Percentiles rank a stretch among this genome's conserved stretches.
Conservation (phyloP, 2,329 filamentous ascomycete genomes). For the Xylariaceae sp. region DNA sequence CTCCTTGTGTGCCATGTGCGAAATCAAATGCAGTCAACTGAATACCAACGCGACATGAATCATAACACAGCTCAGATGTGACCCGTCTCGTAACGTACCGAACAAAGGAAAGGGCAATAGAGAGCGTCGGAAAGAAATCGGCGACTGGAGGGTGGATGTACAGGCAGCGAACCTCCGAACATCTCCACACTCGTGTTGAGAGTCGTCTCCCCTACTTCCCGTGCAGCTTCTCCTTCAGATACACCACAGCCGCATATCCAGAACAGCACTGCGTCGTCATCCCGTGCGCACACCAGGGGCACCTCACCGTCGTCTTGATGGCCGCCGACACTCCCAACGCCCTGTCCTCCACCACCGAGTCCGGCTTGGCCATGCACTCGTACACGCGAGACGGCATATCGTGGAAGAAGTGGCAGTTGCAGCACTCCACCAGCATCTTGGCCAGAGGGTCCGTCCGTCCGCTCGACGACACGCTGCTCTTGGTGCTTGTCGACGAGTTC, state of each 20-base stretch:
- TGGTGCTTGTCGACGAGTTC: constrained; percentile 23
- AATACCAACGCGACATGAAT: too few relatives aligned
- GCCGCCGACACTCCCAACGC: constrained; percentile 52
- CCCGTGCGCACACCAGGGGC: constrained; percentile 69
- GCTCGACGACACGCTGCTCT: constrained; percentile 16
- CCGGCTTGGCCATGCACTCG: constrained; percentile 61
- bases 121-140: too few relatives aligned
- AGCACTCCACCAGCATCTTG: constrained; percentile 66
- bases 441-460: constrained; percentile 43
- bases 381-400: constrained; percentile 65
- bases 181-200: too few relatives aligned
- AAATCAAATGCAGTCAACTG: too few relatives aligned
- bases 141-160: too few relatives aligned
- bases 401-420: constrained; percentile 61
- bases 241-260: constrained; percentile 65
- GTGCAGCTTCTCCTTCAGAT: constrained; percentile 63
- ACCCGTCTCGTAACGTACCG: too few relatives aligned
- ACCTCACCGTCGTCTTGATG: constrained; percentile 61
- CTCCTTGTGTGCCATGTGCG: too few relatives aligned
- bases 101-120: too few relatives aligned
- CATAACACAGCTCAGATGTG: too few relatives aligned
- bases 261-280: constrained; percentile 69
- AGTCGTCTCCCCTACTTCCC: constrained; percentile 23
- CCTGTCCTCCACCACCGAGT: constrained; percentile 51
- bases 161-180: too few relatives aligned